Percentiles rank a stretch among this genome's conserved stretches.
phyloP scores from a whole-genome alignment of 2,329 filamentous ascomycete species.

The Aplosporella prunicola region DNA sequence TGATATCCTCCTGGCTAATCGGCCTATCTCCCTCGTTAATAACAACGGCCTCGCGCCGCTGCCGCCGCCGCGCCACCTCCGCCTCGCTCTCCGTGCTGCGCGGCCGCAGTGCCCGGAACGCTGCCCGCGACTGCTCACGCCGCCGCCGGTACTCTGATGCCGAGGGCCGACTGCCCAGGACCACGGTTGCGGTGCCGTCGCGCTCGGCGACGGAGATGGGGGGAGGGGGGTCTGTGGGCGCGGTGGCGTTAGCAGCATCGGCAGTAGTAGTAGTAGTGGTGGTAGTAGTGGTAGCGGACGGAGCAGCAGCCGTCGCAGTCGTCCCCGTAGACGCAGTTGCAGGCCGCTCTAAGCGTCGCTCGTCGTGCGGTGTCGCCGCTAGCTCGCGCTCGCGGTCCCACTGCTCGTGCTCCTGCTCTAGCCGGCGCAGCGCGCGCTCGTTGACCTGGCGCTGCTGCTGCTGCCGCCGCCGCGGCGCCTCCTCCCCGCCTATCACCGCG shows the following conservation, averaged over 20 bases:
- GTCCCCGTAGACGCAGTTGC: no score
- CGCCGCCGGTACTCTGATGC: neutral
- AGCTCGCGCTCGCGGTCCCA: no score
- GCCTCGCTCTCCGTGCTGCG: constrained; percentile 44
- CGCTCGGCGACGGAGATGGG: neutral
- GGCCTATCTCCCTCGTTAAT: constrained; percentile 76
- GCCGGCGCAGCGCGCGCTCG: no score
- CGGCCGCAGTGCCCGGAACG: constrained; percentile 32
- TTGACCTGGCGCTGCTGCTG: no score
- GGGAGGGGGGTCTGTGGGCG: no score
- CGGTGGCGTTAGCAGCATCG: neutral
- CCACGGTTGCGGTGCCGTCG: constrained; percentile 1
- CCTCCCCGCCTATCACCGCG: no score
- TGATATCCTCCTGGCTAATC: constrained; percentile 66
- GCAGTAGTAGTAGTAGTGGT: constrained; percentile 11
- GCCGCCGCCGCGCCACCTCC: constrained; percentile 63
- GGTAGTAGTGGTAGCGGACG: constrained; percentile 10
- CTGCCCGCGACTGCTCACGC: constrained; percentile 10
- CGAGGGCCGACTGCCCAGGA: constrained; percentile 1
- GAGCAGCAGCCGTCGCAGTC: constrained; percentile 8
- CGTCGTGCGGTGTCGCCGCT: no score
- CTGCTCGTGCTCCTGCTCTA: no score
- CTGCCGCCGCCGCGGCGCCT: no score
- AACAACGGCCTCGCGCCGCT: constrained; percentile 81
- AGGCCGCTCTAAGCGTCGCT: no score